Evolutionary conservation across 2,329 filamentous ascomycete species (phyloP).

Genomic region (Daldinia eschscholtzii): DNA sequence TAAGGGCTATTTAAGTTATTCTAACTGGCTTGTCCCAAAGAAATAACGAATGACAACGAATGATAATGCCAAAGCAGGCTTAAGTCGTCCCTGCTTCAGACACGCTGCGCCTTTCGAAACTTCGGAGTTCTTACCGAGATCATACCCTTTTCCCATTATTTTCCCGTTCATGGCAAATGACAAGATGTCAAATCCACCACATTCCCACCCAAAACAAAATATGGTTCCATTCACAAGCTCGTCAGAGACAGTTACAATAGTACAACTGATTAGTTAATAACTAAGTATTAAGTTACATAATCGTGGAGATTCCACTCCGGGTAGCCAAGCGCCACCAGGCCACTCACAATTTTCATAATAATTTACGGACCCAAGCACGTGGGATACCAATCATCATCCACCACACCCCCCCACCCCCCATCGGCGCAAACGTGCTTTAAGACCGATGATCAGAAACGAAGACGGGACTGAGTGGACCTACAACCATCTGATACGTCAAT

Average conservation of each 20-base stretch:
- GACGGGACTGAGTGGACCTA: conserved; percentile 5
- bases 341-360: conserved; percentile 2
- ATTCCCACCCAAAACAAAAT: conserved; percentile 22
- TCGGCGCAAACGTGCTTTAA: conserved; percentile 14
- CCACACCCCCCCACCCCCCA: not conserved
- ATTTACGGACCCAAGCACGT: conserved; percentile 26
- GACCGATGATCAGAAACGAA: conserved; percentile 19
- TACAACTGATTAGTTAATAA: not conserved
- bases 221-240: conserved; percentile 20
- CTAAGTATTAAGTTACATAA: conserved; percentile 2
- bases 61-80: conserved; percentile 5
- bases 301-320: not conserved
- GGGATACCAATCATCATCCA: conserved; percentile 25
- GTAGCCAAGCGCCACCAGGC: not conserved
- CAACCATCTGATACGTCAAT: conserved; percentile 18
- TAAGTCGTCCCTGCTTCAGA: conserved; percentile 28
- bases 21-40: conserved; percentile 19
- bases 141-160: conserved; percentile 20
- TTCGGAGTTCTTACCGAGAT: conserved; percentile 31
- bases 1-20: conserved; percentile 13
- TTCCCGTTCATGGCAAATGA: conserved; percentile 8
- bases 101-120: conserved; percentile 19
- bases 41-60: not conserved
- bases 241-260: not conserved
- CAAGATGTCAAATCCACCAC: conserved; percentile 13